A percentile compares a stretch with the other conserved stretches of the same genome.
These are phyloP conservation scores for Plasmodium yoelii DNA, from an alignment of 169 alveolate genomes.

Conservation along the genomic window DNA sequence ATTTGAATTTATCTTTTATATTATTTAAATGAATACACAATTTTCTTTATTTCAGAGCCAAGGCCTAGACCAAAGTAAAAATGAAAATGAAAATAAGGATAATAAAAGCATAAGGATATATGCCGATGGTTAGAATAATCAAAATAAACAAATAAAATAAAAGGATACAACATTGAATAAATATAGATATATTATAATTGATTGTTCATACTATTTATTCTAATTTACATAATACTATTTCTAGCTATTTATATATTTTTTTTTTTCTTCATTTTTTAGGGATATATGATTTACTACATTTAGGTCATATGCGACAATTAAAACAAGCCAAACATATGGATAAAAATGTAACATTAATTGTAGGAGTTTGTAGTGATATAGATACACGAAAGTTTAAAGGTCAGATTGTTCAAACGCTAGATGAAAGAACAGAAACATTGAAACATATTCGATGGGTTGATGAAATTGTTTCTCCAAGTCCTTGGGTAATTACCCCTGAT, in stretches of 20 bases:
- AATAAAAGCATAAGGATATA: slow-evolving; percentile 54
- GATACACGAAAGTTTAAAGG: slow-evolving; percentile 96
- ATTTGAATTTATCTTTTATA: not conserved
- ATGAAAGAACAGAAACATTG: slow-evolving; percentile 95
- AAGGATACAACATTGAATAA: not conserved
- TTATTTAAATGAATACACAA: not conserved
- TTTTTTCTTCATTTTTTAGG: slow-evolving; percentile 82
- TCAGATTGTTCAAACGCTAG: slow-evolving; percentile 93
- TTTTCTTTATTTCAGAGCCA: slow-evolving; percentile 29
- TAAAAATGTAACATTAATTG: slow-evolving; percentile 93
- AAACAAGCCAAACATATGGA: slow-evolving; percentile 97
- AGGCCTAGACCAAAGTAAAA: not conserved
- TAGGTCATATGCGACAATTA: slow-evolving; percentile 97
- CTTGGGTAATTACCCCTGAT: slow-evolving; percentile 94
- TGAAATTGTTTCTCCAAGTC: slow-evolving; percentile 97
- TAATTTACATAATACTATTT: not conserved
- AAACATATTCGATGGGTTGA: slow-evolving; percentile 97
- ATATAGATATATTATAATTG: not conserved
- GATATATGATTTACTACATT: slow-evolving; percentile 96
- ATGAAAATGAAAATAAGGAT: slow-evolving; percentile 13
- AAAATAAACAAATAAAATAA: slow-evolving; percentile 3
- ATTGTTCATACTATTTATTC: not conserved
- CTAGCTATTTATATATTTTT: not conserved
- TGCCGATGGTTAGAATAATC: slow-evolving; percentile 71
- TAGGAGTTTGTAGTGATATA: slow-evolving; percentile 97